Percentiles rank a stretch among this genome's conserved stretches.
Evolutionary conservation across 805 yeast species (phyloP).

Genomic region (Candida ortonii): DNA sequence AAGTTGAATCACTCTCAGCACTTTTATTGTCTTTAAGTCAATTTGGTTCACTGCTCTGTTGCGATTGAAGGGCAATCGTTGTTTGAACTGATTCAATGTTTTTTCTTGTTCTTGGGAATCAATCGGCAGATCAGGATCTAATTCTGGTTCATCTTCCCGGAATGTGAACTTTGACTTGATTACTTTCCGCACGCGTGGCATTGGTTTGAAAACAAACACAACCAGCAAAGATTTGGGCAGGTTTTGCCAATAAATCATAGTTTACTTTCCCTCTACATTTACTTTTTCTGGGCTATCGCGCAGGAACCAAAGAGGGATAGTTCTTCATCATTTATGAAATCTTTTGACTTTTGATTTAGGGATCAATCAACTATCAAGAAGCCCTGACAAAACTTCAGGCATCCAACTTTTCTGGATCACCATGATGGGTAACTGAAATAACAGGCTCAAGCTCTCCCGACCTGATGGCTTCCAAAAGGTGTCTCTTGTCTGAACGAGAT

Average conservation of each 20-base stretch:
- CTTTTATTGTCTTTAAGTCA: conserved; percentile 8
- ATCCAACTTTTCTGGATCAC: conserved; percentile 8
- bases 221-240: too few relatives aligned
- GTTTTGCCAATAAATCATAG: too few relatives aligned
- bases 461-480: conserved; percentile 16
- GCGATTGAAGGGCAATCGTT: conserved; percentile 20
- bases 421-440: conserved; percentile 13
- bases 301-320: neutral
- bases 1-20: conserved; percentile 18
- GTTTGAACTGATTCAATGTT: conserved; percentile 16
- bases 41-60: conserved; percentile 9
- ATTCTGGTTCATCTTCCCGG: conserved; percentile 13
- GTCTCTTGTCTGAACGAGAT: conserved; percentile 18
- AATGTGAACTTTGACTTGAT: conserved; percentile 24
- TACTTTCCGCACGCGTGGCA: conserved; percentile 32
- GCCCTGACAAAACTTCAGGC: too few relatives aligned
- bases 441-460: conserved; percentile 23
- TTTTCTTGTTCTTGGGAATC: conserved; percentile 26
- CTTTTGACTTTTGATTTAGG: too few relatives aligned
- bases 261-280: too few relatives aligned
- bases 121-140: conserved; percentile 21
- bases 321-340: conserved; percentile 1
- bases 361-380: too few relatives aligned
- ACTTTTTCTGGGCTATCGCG: neutral
- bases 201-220: conserved; percentile 4